phyloP scores from a whole-genome alignment of 345 rosid species.

The Geranium brycei region DNA sequence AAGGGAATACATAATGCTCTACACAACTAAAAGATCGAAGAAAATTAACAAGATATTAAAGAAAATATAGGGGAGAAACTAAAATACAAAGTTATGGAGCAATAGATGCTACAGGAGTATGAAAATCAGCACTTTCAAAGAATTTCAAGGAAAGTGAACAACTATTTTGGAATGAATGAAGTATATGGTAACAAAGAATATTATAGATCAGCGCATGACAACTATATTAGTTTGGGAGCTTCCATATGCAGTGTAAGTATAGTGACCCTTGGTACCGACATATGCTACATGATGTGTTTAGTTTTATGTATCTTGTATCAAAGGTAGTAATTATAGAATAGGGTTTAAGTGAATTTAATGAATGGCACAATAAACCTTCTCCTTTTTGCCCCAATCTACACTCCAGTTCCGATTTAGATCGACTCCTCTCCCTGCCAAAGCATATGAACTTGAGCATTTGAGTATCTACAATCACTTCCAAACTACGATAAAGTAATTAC shows the following conservation, averaged over 20 bases:
- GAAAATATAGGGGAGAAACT: background rate
- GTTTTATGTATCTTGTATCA: background rate
- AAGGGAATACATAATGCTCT: background rate
- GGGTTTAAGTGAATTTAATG: background rate
- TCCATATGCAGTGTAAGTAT: background rate
- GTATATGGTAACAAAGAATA: too few relatives aligned
- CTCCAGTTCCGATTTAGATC: constrained; percentile 98
- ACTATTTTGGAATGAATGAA: too few relatives aligned
- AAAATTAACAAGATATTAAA: background rate
- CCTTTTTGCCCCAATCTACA: constrained; percentile 98
- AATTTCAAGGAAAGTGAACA: background rate
- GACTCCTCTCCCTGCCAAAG: constrained; percentile 77
- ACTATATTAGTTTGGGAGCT: background rate
- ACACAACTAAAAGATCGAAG: background rate
- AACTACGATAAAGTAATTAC: constrained; percentile 1
- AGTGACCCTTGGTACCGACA: background rate
- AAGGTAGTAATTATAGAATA: constrained; percentile 5
- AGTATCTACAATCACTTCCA: constrained; percentile 4
- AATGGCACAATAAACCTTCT: constrained; percentile 40
- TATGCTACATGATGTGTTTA: background rate
- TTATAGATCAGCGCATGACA: background rate
- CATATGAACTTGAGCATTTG: constrained; percentile 8
- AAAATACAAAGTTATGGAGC: too few relatives aligned
- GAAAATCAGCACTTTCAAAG: background rate
- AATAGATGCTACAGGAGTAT: too few relatives aligned